Percentiles rank a stretch among this genome's conserved stretches.
Evolutionary conservation across 495 filamentous ascomycete species (phyloP).

Genomic region (Achaetomiella virescens): DNA sequence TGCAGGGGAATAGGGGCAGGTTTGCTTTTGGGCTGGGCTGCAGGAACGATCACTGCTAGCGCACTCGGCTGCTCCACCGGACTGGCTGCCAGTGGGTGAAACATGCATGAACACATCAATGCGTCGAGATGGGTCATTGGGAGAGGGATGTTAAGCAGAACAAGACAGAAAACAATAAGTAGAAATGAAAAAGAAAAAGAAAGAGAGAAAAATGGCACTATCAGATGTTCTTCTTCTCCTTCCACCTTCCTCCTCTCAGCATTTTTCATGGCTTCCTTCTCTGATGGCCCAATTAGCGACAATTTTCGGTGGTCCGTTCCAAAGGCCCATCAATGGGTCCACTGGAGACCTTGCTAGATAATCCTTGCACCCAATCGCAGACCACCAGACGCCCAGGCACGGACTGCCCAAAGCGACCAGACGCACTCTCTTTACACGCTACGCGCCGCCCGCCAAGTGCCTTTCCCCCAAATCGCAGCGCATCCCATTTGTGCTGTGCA

Average conservation of each 20-base stretch:
- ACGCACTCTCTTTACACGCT: conserved; percentile 29
- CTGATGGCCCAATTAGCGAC: no score
- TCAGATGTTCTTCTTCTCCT: no score
- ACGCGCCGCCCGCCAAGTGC: no score
- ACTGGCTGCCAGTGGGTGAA: no score
- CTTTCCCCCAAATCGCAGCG: not conserved
- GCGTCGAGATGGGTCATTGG: no score
- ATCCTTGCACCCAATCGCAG: not conserved
- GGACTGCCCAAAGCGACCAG: conserved; percentile 2
- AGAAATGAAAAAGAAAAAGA: no score
- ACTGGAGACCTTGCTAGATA: not conserved
- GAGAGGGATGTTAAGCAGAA: no score
- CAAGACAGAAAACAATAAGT: no score
- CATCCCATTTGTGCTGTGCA: conserved; percentile 4
- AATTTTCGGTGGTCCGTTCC: not conserved
- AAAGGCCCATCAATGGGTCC: conserved; percentile 3
- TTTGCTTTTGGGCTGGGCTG: conserved; percentile 2
- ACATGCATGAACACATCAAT: no score
- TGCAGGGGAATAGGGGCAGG: conserved; percentile 11
- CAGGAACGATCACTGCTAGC: not conserved
- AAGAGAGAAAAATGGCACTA: no score
- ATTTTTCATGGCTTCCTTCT: no score
- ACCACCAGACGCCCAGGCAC: conserved; percentile 1
- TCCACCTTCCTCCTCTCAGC: no score
- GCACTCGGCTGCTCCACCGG: not conserved